These are phyloP conservation scores for Coemansia sp. DNA, from an alignment of 192 early-diverging fungal genomes.

Conservation along the genomic window DNA sequence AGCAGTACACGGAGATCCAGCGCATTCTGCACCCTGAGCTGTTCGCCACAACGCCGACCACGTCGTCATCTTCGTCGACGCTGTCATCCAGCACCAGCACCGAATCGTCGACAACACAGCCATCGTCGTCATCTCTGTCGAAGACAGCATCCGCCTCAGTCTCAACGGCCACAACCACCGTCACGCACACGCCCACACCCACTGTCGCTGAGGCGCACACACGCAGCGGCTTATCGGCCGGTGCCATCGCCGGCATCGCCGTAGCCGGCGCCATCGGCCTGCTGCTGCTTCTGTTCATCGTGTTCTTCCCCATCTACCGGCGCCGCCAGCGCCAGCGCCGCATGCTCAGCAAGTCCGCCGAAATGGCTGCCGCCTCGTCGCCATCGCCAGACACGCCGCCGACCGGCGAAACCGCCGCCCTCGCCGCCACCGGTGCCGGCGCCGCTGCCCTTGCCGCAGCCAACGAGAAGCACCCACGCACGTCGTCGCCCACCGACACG, in stretches of 20 bases:
- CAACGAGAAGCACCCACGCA: constrained; percentile 14
- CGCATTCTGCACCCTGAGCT: constrained; percentile 20
- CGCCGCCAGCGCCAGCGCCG: constrained; percentile 33
- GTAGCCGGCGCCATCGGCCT: constrained; percentile 30
- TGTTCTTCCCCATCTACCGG: constrained; percentile 31
- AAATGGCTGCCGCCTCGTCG: constrained; percentile 7
- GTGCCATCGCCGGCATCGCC: constrained; percentile 40
- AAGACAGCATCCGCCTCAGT: background rate
- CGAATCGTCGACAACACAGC: background rate
- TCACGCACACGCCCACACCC: background rate
- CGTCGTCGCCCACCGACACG: constrained; percentile 31
- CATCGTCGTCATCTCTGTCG: background rate
- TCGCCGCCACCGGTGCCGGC: constrained; percentile 6
- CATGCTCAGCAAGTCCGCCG: constrained; percentile 15
- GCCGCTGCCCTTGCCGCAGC: background rate
- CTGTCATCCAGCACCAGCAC: background rate
- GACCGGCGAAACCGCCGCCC: constrained; percentile 10
- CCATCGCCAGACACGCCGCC: constrained; percentile 2
- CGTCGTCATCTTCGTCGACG: background rate
- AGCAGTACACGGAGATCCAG: constrained; percentile 37
- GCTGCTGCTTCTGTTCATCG: constrained; percentile 30
- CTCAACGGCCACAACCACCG: background rate
- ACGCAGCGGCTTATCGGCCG: constrained; percentile 32
- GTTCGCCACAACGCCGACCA: background rate
- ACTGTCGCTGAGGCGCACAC: background rate